phyloP scores from a whole-genome alignment of 2,329 filamentous ascomycete species.

The Ophiostoma montium region DNA sequence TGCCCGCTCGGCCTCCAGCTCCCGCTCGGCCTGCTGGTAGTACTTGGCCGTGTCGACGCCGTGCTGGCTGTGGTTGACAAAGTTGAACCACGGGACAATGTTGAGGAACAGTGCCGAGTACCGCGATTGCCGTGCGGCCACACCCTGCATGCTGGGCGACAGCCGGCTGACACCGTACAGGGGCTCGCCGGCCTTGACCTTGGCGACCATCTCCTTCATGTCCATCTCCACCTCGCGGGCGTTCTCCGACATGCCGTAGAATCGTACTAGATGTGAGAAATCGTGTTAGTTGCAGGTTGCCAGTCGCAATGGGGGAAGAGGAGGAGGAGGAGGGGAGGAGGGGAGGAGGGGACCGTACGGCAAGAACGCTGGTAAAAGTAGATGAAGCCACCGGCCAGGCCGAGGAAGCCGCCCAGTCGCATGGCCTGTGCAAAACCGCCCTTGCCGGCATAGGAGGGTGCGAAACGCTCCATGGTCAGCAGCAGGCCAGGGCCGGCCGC shows the following conservation, averaged over 20 bases:
- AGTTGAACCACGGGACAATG: slow-evolving; percentile 91
- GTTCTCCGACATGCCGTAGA: slow-evolving; percentile 93
- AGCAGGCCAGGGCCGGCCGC: slow-evolving; percentile 63
- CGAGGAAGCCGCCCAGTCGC: slow-evolving; percentile 62
- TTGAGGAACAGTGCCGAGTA: slow-evolving; percentile 77
- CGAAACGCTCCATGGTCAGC: slow-evolving; percentile 65
- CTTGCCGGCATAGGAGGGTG: slow-evolving; percentile 71
- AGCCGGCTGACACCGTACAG: slow-evolving; percentile 72
- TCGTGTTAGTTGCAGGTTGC: not conserved
- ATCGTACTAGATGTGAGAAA: slow-evolving; percentile 51
- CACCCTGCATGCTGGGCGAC: slow-evolving; percentile 82
- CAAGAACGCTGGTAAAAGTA: slow-evolving; percentile 73
- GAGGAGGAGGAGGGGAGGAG: too few relatives aligned
- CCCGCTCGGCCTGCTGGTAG: slow-evolving; percentile 86
- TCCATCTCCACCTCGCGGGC: slow-evolving; percentile 84
- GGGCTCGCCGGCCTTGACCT: slow-evolving; percentile 83
- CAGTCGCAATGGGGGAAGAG: not conserved
- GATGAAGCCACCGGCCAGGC: slow-evolving; percentile 64
- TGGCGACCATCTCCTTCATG: slow-evolving; percentile 95
- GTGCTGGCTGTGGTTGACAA: slow-evolving; percentile 92
- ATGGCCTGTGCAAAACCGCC: slow-evolving; percentile 72
- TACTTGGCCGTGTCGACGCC: slow-evolving; percentile 98
- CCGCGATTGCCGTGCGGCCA: slow-evolving; percentile 81
- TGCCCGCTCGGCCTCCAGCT: slow-evolving; percentile 62
- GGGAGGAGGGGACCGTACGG: slow-evolving; percentile 40